Conservation (phyloP, 768 basidiomycete genomes). For the Panaeolus cyanescens region DNA sequence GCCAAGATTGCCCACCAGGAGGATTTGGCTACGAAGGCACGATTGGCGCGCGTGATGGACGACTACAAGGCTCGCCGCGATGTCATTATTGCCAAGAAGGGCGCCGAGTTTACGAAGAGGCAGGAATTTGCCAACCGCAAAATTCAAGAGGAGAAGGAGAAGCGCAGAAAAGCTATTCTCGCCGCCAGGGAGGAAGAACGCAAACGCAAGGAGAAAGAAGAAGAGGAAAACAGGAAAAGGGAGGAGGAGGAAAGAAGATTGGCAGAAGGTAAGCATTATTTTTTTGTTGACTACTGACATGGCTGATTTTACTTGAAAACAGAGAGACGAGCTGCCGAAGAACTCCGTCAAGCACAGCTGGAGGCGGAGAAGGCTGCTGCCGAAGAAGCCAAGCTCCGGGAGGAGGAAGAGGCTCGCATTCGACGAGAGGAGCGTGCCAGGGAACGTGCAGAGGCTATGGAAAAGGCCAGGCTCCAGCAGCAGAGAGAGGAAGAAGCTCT, state of each 20-base stretch:
- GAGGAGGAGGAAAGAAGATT: slow-evolving; percentile 54
- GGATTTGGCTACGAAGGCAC: slow-evolving; percentile 72
- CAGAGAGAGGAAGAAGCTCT: slow-evolving; percentile 77
- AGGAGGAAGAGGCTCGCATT: slow-evolving; percentile 56
- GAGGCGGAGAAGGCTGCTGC: slow-evolving; percentile 47
- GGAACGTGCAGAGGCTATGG: slow-evolving; percentile 50
- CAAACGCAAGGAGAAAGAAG: slow-evolving; percentile 47
- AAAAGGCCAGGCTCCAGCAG: slow-evolving; percentile 58
- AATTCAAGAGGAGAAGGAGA: slow-evolving; percentile 84
- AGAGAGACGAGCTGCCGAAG: slow-evolving; percentile 62
- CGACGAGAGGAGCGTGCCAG: slow-evolving; percentile 54
- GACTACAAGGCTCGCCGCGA: slow-evolving; percentile 65
- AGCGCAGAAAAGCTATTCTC: slow-evolving; percentile 57
- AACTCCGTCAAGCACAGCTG: slow-evolving; percentile 46
- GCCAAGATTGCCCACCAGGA: slow-evolving; percentile 60
- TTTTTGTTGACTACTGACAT: not conserved
- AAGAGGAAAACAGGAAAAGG: slow-evolving; percentile 49
- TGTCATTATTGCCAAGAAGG: slow-evolving; percentile 55
- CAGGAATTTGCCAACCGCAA: slow-evolving; percentile 60
- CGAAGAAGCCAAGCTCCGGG: slow-evolving; percentile 61
- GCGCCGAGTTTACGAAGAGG: slow-evolving; percentile 65
- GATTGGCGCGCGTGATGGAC: slow-evolving; percentile 69
- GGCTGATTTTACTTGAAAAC: slow-evolving; percentile 6
- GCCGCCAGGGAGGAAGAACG: slow-evolving; percentile 64
- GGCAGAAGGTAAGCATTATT: slow-evolving; percentile 50